phyloP scores from a whole-genome alignment of 805 yeast species.

The Teunomyces pallodes region DNA sequence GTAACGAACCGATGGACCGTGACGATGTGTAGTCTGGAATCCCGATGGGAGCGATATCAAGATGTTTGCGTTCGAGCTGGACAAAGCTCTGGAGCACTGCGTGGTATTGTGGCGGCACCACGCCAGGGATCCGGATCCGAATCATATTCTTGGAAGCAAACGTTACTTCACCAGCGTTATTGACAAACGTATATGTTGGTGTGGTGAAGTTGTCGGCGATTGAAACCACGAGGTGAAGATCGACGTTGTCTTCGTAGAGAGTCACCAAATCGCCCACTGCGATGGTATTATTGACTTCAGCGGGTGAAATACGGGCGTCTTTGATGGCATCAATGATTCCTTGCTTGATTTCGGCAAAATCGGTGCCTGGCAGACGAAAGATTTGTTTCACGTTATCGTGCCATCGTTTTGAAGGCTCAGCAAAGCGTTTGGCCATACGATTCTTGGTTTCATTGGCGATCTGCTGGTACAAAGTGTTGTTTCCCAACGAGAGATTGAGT shows the following conservation, averaged over 20 bases:
- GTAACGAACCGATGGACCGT: constrained; percentile 18
- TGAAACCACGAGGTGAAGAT: constrained; percentile 53
- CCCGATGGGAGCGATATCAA: constrained; percentile 38
- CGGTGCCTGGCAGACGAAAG: background rate
- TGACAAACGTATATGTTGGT: constrained; percentile 55
- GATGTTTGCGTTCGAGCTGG: constrained; percentile 27
- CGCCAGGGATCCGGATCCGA: constrained; percentile 52
- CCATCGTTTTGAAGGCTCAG: constrained; percentile 21
- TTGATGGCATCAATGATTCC: constrained; percentile 4
- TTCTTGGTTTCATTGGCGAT: constrained; percentile 15
- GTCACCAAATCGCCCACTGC: constrained; percentile 65
- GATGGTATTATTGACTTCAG: constrained; percentile 16
- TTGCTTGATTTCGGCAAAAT: background rate
- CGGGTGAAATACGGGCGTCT: constrained; percentile 9
- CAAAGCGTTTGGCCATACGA: constrained; percentile 20
- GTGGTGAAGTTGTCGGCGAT: constrained; percentile 50
- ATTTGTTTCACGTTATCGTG: background rate
- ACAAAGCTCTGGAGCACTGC: constrained; percentile 19
- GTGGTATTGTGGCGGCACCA: constrained; percentile 41
- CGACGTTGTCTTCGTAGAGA: constrained; percentile 42
- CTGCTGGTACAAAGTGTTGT: constrained; percentile 15
- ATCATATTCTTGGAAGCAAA: constrained; percentile 46
- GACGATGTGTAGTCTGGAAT: constrained; percentile 30
- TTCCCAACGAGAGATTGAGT: constrained; percentile 18
- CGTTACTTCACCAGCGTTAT: constrained; percentile 54